Base-by-base conservation (phyloP, 192 early-diverging fungal species). In the Backusella parvicylindrica region DNA sequence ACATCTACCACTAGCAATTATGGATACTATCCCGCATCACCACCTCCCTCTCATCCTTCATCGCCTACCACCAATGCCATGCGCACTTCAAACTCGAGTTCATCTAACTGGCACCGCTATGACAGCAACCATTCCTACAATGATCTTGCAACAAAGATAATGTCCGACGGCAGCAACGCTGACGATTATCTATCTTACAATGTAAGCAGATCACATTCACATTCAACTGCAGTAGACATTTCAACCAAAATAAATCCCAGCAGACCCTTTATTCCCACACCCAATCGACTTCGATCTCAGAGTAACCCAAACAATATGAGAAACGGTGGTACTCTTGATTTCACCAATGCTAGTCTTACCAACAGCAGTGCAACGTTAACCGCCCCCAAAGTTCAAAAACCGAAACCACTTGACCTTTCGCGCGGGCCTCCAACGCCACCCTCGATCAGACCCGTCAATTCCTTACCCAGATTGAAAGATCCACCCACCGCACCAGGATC, bases 281-380 rank as follows among this genome's bases (percentile, higher is more conserved):
- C 73, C 36, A 78, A 81, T 77, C 79, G 86, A 11, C 71, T 86
- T 6, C 79, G 87, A 26, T 86, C 87, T 3, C 83, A 85, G 47
- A 87, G 86, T 66, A 89, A 79, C 56, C 86, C 87, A 33, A 87
- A 89, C 65, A 87, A 87, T 23, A 85, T 86, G 30, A 69, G 70
- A 21, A 81, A 73, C 12, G n/a, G 21, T 7, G 21, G 6, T 38
- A 3, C 37, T 38, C 8, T 21, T 60, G 53, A 38, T 40, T 37
- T 38, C 43, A 30, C 31, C 43, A 28, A 40, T n/a, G n/a, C n/a
- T n/a, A n/a, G n/a, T 5, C 30, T 33, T 18, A 33, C 63, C 43
- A 67, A n/a, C 12, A 47, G 35, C 32, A 28, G 43, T 49, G 30
- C 64, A 32, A 68, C 35, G n/a, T n/a, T 23, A 18, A 18, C 36